phyloP scores from a whole-genome alignment of 345 rosid species.

The Abelmoschus esculentus region DNA sequence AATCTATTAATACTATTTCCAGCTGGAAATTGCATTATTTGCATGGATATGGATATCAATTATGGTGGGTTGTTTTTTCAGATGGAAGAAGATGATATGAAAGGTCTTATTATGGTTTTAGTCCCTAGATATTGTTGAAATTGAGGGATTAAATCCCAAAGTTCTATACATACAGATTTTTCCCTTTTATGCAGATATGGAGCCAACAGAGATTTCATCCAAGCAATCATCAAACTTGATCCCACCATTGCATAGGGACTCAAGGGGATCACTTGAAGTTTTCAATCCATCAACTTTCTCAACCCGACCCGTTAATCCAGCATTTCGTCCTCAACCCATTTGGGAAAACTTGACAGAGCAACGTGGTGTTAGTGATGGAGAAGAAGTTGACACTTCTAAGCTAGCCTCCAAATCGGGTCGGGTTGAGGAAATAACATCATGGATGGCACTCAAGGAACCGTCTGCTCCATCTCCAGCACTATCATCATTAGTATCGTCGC shows the following conservation, averaged over 20 bases:
- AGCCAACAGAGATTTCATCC: slow-evolving; percentile 37
- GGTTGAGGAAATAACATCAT: slow-evolving; percentile 57
- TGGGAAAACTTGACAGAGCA: slow-evolving; percentile 48
- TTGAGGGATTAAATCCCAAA: neutral
- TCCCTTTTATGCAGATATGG: slow-evolving; percentile 29
- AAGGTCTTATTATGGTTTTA: neutral
- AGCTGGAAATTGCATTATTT: neutral
- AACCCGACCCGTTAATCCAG: slow-evolving; percentile 45
- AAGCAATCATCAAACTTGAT: slow-evolving; percentile 24
- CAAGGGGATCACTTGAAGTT: slow-evolving; percentile 83
- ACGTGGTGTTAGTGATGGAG: slow-evolving; percentile 13
- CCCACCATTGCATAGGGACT: slow-evolving; percentile 46
- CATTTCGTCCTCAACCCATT: slow-evolving; percentile 38
- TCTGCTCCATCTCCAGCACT: slow-evolving; percentile 12
- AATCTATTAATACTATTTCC: neutral
- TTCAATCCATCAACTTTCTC: slow-evolving; percentile 59
- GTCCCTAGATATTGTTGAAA: neutral
- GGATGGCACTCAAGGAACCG: slow-evolving; percentile 82
- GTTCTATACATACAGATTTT: neutral
- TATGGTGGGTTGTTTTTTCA: neutral
- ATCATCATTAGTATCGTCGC: slow-evolving; percentile 1
- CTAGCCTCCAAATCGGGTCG: slow-evolving; percentile 27
- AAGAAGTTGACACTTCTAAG: slow-evolving; percentile 22
- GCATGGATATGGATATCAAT: neutral
- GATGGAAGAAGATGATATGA: neutral